A percentile compares a stretch with the other conserved stretches of the same genome.
Evolutionary conservation across 768 basidiomycete species (phyloP).

Genomic region (Leccinum longicurvipes): DNA sequence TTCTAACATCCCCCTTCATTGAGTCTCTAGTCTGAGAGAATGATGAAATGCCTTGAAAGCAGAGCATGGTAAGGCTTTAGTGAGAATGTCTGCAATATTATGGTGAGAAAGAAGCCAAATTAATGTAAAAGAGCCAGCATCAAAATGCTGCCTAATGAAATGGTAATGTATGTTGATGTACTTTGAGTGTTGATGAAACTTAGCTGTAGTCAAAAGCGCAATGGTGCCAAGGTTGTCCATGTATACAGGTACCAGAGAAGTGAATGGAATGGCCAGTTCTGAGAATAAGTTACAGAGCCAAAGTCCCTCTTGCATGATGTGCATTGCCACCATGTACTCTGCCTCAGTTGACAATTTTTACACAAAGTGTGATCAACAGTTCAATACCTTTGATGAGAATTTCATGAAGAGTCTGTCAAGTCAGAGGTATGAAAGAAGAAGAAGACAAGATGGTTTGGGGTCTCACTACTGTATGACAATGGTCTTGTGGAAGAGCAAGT

Average conservation of each 20-base stretch:
- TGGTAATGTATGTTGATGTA: neutral
- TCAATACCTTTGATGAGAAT: too few species aligned
- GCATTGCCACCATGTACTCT: neutral
- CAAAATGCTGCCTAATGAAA: neutral
- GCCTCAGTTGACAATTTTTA: neutral
- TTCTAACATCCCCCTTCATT: too few species aligned
- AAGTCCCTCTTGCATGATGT: neutral
- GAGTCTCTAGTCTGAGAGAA: too few species aligned
- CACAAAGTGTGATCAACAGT: too few species aligned
- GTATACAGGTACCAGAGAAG: neutral
- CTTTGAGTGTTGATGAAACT: neutral
- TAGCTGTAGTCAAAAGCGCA: neutral
- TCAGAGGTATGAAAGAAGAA: too few species aligned
- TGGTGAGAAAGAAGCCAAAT: neutral
- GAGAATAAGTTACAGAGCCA: neutral
- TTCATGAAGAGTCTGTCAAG: too few species aligned
- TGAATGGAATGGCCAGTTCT: neutral
- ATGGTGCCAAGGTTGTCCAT: neutral
- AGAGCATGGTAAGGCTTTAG: neutral
- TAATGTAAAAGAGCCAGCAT: neutral
- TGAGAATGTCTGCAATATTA: neutral
- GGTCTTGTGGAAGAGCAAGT: too few species aligned
- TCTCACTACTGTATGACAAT: too few species aligned
- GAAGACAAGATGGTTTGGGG: too few species aligned
- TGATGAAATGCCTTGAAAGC: too few species aligned